Evolutionary conservation across 2,329 filamentous ascomycete species (phyloP).

Genomic region (Stylonectria norvegica): DNA sequence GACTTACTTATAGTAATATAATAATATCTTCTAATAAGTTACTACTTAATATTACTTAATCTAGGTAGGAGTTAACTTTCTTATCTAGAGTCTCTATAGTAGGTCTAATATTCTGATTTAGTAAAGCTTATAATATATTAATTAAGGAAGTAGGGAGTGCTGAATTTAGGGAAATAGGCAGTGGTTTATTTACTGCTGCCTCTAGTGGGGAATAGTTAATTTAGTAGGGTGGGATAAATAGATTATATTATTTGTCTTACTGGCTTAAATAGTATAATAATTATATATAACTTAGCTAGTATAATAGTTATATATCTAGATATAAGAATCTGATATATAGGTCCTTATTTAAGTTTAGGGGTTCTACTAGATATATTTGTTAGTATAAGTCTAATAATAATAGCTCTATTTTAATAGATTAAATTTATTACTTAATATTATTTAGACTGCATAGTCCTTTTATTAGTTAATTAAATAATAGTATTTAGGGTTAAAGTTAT

Average conservation of each 20-base stretch:
- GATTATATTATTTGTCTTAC: background rate
- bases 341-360: background rate
- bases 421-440: slow-evolving; percentile 1
- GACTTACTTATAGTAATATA: no score
- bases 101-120: no score
- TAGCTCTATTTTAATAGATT: slow-evolving; percentile 3
- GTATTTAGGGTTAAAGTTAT: no score
- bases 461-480: background rate
- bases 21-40: no score
- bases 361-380: slow-evolving; percentile 6
- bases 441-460: slow-evolving; percentile 3
- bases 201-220: background rate
- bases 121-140: no score
- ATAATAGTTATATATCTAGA: slow-evolving; percentile 4
- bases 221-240: background rate
- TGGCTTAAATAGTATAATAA: slow-evolving; percentile 2
- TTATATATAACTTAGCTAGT: slow-evolving; percentile 3
- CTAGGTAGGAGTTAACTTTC: no score
- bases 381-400: slow-evolving; percentile 10
- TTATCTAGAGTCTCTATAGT: no score
- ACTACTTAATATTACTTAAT: no score
- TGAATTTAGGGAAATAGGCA: no score
- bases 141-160: no score
- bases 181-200: no score
- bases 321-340: slow-evolving; percentile 2